Base-by-base conservation (phyloP, 768 basidiomycete genomes). In the Cantharellus anzutake region DNA sequence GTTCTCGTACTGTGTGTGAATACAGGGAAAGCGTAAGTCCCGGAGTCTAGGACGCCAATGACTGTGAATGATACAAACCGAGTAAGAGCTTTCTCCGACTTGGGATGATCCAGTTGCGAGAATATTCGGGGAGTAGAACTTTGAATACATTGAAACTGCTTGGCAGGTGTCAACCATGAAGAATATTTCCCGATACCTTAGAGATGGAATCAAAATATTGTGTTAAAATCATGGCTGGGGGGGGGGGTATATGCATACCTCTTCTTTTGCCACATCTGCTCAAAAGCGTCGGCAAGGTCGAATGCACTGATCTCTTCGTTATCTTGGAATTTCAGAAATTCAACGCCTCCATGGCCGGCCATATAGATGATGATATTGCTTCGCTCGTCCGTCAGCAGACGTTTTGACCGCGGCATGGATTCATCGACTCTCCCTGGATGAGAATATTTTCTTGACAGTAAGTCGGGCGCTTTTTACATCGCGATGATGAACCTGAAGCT, bases 161-260 rank as follows among this genome's bases (percentile, higher is more conserved):
- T 99, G 92, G 68, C 94, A 99, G 0, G 94, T 98, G 66, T 99
- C 94, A 61, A 93, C 83, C 87, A 98, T 97, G 75, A 94, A 96
- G 66, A 99, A 78, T 56, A 99, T 81, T 69, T 94, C 89, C 70
- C 97, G 93, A 73, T 97, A 99, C 59, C 83, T 84, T 5, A 35
- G 14, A 2, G 35, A 62, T 41, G 35, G 14, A 51, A 39, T 35
- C 1, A 41, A 2, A 44, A 16, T 20, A 60, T n/a, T 41, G 4
- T 42, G 35, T 42, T 4, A 53, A 7, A 5, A 14, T 29, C 3
- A n/a, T 53, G 29, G 40, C 20, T 29, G 40, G 34, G 38, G 52
- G 20, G 14, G 56, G 34, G 2, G 35, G 34, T 29, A 56, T 2
- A 20, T 20, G 61, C 78, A 51, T 60, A 86, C 92, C 93, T 74